These are phyloP conservation scores for Fusarium foetens DNA, from an alignment of 2,329 filamentous ascomycete genomes.

Conservation along the genomic window DNA sequence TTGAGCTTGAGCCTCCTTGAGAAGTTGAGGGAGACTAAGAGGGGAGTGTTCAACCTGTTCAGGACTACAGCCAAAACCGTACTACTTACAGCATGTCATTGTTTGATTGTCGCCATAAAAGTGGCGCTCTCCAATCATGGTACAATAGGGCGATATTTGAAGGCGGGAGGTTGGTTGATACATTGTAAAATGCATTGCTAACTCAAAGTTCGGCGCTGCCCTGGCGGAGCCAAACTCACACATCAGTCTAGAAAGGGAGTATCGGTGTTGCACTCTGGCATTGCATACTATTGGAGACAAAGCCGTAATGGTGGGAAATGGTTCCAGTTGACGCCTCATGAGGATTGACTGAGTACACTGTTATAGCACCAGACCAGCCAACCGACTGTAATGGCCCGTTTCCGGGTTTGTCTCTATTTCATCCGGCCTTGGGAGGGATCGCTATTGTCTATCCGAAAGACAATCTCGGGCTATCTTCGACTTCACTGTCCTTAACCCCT, in stretches of 20 bases:
- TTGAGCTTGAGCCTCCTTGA: constrained; percentile 12
- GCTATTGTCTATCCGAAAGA: constrained; percentile 35
- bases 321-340: constrained; percentile 22
- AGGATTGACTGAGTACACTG: constrained; percentile 4
- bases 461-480: constrained; percentile 43
- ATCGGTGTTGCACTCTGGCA: constrained; percentile 29
- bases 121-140: constrained; percentile 11
- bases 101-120: constrained; percentile 16
- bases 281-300: constrained; percentile 6
- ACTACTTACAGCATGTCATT: background rate
- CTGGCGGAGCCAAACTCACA: constrained; percentile 35
- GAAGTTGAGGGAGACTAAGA: background rate
- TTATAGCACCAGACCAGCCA: constrained; percentile 20
- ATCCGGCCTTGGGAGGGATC: constrained; percentile 16
- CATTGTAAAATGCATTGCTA: constrained; percentile 23
- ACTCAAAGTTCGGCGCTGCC: constrained; percentile 40
- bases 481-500: constrained; percentile 35
- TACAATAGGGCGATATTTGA: constrained; percentile 7
- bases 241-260: constrained; percentile 27
- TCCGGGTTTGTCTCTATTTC: constrained; percentile 18
- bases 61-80: background rate
- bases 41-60: constrained; percentile 11
- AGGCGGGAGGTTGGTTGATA: constrained; percentile 26
- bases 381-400: constrained; percentile 30
- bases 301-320: constrained; percentile 29